These are phyloP conservation scores for Diversispora epigaea DNA, from an alignment of 192 early-diverging fungal genomes.

Conservation along the genomic window DNA sequence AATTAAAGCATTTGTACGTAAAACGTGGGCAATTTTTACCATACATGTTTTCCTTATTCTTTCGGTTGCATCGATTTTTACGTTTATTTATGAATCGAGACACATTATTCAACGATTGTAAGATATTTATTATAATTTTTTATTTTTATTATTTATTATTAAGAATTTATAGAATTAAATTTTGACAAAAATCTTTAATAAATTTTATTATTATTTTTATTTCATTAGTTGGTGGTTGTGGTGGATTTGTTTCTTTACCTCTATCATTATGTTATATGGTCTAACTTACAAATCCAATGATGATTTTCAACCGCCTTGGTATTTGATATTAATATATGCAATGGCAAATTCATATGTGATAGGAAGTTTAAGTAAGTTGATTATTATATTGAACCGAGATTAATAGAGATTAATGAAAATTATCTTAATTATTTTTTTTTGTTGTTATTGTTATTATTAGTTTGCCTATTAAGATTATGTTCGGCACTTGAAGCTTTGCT, in stretches of 20 bases:
- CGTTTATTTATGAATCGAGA: background rate
- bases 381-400: background rate
- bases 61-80: background rate
- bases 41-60: background rate
- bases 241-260: background rate
- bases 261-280: background rate
- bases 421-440: background rate
- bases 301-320: slow-evolving; percentile 28
- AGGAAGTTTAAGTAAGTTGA: slow-evolving; percentile 14
- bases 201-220: background rate
- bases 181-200: too few relatives aligned
- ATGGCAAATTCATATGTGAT: slow-evolving; percentile 3
- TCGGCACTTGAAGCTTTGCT: slow-evolving; percentile 15
- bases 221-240: slow-evolving; percentile 2
- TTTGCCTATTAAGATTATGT: background rate
- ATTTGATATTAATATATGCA: slow-evolving; percentile 10
- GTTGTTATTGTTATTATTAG: background rate
- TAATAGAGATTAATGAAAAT: background rate
- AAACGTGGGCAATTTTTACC: slow-evolving; percentile 12
- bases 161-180: background rate
- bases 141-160: background rate
- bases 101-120: slow-evolving; percentile 19
- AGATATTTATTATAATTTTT: background rate
- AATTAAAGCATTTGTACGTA: slow-evolving; percentile 27
- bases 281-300: slow-evolving; percentile 32